These are phyloP conservation scores for Candida glucosophila DNA, from an alignment of 1,139 yeast genomes.

Conservation along the genomic window DNA sequence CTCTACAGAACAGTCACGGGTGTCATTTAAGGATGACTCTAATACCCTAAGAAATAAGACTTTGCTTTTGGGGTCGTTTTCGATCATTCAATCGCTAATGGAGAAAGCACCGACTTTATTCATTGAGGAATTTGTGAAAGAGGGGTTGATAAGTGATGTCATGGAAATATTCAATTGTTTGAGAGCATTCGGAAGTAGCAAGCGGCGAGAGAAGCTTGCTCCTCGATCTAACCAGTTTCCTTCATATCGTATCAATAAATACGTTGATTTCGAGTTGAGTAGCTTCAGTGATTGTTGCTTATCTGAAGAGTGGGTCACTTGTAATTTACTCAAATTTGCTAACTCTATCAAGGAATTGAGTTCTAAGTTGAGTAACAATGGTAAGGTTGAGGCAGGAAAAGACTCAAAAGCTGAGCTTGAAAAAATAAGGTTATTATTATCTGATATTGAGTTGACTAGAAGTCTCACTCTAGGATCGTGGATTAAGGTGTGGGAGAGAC, in stretches of 20 bases:
- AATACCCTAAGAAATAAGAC: slow-evolving; percentile 18
- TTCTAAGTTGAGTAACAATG: slow-evolving; percentile 9
- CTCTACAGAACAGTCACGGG: not conserved
- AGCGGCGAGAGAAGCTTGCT: too few relatives aligned
- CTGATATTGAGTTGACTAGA: too few relatives aligned
- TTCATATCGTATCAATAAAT: slow-evolving; percentile 17
- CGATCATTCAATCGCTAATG: slow-evolving; percentile 39
- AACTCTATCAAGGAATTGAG: slow-evolving; percentile 14
- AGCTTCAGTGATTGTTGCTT: slow-evolving; percentile 19
- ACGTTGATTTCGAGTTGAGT: slow-evolving; percentile 23
- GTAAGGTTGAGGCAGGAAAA: slow-evolving; percentile 7
- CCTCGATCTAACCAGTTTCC: slow-evolving; percentile 3
- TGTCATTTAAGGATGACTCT: slow-evolving; percentile 9
- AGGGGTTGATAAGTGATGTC: slow-evolving; percentile 61
- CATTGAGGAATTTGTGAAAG: slow-evolving; percentile 50
- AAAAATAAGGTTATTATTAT: slow-evolving; percentile 10
- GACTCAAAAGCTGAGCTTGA: slow-evolving; percentile 12
- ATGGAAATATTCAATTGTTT: slow-evolving; percentile 12
- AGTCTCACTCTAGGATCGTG: too few relatives aligned
- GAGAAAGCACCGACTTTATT: slow-evolving; percentile 36
- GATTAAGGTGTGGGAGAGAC: slow-evolving; percentile 37
- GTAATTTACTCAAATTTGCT: slow-evolving; percentile 12
- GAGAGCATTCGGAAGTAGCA: too few relatives aligned
- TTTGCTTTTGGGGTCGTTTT: slow-evolving; percentile 46
- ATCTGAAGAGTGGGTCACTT: slow-evolving; percentile 12